phyloP scores from a whole-genome alignment of 2,329 filamentous ascomycete genomes.

The Davidsoniella eucalypti region DNA sequence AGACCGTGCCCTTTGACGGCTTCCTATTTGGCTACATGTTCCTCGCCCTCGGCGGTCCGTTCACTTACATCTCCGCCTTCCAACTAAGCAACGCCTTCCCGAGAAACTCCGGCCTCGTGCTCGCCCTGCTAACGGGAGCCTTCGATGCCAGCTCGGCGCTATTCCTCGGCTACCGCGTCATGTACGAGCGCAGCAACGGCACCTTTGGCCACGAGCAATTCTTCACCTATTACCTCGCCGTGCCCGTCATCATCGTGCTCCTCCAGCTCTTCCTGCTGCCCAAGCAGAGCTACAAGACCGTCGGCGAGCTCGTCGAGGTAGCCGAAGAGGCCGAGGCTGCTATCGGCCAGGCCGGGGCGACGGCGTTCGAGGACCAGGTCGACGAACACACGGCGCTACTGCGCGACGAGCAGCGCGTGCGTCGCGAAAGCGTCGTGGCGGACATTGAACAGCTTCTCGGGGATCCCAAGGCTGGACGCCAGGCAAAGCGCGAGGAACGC shows the following conservation, averaged over 20 bases:
- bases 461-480: slow-evolving; percentile 40
- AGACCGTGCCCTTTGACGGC: slow-evolving; percentile 52
- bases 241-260: slow-evolving; percentile 49
- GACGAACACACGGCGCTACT: slow-evolving; percentile 40
- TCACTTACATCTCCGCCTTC: slow-evolving; percentile 69
- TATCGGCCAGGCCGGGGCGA: slow-evolving; percentile 17
- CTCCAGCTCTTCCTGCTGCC: slow-evolving; percentile 60
- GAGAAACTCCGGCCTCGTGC: slow-evolving; percentile 56
- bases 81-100: slow-evolving; percentile 77
- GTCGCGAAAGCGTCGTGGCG: slow-evolving; percentile 45
- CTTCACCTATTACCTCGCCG: slow-evolving; percentile 55
- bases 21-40: slow-evolving; percentile 60
- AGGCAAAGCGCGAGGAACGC: slow-evolving; percentile 49
- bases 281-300: slow-evolving; percentile 62
- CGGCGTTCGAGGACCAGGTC: slow-evolving; percentile 35
- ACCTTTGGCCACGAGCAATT: slow-evolving; percentile 48
- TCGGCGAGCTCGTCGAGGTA: slow-evolving; percentile 65
- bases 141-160: slow-evolving; percentile 71
- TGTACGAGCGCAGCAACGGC: slow-evolving; percentile 42
- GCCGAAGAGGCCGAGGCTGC: slow-evolving; percentile 36
- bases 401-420: slow-evolving; percentile 39
- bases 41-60: slow-evolving; percentile 62
- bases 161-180: slow-evolving; percentile 56
- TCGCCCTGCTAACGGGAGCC: slow-evolving; percentile 63
- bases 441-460: slow-evolving; percentile 63